Evolutionary conservation across 768 basidiomycete species (phyloP), one percentile per base, ranked within the genome.

Genomic region (Lyophyllum decastes): DNA sequence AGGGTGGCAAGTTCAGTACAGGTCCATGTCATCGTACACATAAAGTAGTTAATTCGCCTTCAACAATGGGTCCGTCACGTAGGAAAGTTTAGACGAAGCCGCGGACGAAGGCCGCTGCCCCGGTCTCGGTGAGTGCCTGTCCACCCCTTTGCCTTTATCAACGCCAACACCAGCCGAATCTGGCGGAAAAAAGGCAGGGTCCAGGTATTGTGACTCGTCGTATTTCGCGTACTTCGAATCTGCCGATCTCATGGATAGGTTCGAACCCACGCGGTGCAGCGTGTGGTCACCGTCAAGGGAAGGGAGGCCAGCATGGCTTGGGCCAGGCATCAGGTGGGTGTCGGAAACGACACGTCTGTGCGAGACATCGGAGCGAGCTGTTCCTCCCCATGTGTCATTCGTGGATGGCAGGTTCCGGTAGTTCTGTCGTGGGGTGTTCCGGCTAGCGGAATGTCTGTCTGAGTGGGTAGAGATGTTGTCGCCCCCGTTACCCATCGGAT

Each of bases 181-280:
- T 21, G 61, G 46, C 5, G 34, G n/a, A 30, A 40, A 59, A 30
- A 49, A 33, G 11, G 43, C 43, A 24, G 61, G 61, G 17, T 62
- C 61, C 52, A 50, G 25, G 48, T 62, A 62, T 10, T 47, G 26
- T 17, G n/a, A 24, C 3, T 38, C 51, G 26, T 59, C 51, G n/a
- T 50, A 62, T 45, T 22, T 51, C 14, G 51, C 27, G 34, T 62
- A 62, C 49, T 51, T 55, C 9, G 61, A 61, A 35, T 49, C 49
- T 7, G 46, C 52, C 21, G 61, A 62, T 3, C 17, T 46, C 45
- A 57, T 59, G 9, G 61, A 62, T 27, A 49, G 55, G 25, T 57
- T 59, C 5, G 61, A 62, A 11, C 54, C 11, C 5, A 53, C 43
- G 9, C 58, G 61, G 22, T 54, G 35, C 25, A 62, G 51, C 14